Conservation (phyloP, 2,329 filamentous ascomycete species). For the Diaporthe citriasiana region DNA sequence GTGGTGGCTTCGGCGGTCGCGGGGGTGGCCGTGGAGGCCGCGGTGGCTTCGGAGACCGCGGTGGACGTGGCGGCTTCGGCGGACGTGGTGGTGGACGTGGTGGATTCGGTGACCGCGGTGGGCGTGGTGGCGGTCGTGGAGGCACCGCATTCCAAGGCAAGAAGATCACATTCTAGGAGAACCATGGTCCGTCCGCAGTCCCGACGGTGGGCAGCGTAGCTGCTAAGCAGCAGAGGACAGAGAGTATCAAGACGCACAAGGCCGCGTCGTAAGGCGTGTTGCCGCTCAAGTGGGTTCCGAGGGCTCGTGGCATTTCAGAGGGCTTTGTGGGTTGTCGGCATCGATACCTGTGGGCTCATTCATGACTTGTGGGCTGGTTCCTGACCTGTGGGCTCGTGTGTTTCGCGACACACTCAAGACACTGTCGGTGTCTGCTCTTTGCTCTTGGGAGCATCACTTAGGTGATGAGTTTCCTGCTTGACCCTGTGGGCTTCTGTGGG, state of each 20-base stretch:
- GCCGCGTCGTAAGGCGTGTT: constrained; percentile 64
- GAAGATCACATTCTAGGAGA: constrained; percentile 78
- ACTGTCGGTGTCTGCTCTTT: constrained; percentile 48
- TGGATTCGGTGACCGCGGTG: constrained; percentile 59
- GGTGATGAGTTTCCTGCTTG: constrained; percentile 47
- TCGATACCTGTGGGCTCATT: constrained; percentile 61
- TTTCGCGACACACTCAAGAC: constrained; percentile 41
- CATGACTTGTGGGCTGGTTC: constrained; percentile 66
- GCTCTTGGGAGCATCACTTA: constrained; percentile 46
- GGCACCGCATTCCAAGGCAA: constrained; percentile 78
- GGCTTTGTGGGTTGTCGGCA: constrained; percentile 72
- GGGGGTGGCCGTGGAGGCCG: constrained; percentile 64
- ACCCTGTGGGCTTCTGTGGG: constrained; percentile 47
- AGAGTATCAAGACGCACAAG: constrained; percentile 64
- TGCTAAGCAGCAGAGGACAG: constrained; percentile 4
- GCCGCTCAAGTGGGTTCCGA: constrained; percentile 59
- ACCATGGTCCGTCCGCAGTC: constrained; percentile 13
- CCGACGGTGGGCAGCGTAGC: constrained; percentile 5
- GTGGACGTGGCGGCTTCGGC: constrained; percentile 65
- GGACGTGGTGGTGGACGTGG: constrained; percentile 59
- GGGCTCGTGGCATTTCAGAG: constrained; percentile 63
- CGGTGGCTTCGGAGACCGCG: constrained; percentile 55
- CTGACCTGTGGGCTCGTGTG: constrained; percentile 50
- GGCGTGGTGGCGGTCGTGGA: constrained; percentile 53
- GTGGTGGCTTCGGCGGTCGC: constrained; percentile 63